Evolutionary conservation across 2,329 filamentous ascomycete species (phyloP).

Genomic region (Macrophomina tecta): DNA sequence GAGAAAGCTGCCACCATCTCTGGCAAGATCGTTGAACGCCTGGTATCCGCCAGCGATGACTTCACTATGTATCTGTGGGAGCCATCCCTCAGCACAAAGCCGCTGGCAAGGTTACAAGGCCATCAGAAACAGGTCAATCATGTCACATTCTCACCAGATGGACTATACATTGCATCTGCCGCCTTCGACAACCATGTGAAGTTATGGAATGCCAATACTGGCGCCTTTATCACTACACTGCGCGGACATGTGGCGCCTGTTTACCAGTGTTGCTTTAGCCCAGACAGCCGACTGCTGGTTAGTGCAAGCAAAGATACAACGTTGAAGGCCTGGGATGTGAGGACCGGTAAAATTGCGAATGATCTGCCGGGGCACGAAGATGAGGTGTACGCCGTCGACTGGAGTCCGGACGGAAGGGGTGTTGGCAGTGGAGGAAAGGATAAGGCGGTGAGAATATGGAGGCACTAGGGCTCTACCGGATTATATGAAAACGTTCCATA

Average conservation of each 20-base stretch:
- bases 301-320: slow-evolving; percentile 92
- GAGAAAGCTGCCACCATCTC: slow-evolving; percentile 81
- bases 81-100: slow-evolving; percentile 73
- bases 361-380: slow-evolving; percentile 91
- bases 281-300: slow-evolving; percentile 87
- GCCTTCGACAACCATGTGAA: slow-evolving; percentile 96
- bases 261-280: slow-evolving; percentile 90
- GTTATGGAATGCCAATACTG: slow-evolving; percentile 81
- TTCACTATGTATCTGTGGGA: slow-evolving; percentile 98
- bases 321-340: slow-evolving; percentile 91
- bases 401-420: slow-evolving; percentile 87
- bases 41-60: slow-evolving; percentile 92
- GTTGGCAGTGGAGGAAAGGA: slow-evolving; percentile 94
- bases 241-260: slow-evolving; percentile 90
- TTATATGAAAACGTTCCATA: background rate
- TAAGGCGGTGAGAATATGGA: slow-evolving; percentile 73
- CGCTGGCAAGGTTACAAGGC: slow-evolving; percentile 84
- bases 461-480: slow-evolving; percentile 53
- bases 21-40: slow-evolving; percentile 77
- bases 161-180: slow-evolving; percentile 82
- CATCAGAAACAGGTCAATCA: slow-evolving; percentile 98
- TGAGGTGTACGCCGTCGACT: slow-evolving; percentile 93
- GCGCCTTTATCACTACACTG: slow-evolving; percentile 82
- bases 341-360: slow-evolving; percentile 78
- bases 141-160: slow-evolving; percentile 92